These are phyloP conservation scores for Aspergillus saccharolyticus DNA, from an alignment of 495 filamentous ascomycete species.

Conservation along the genomic window DNA sequence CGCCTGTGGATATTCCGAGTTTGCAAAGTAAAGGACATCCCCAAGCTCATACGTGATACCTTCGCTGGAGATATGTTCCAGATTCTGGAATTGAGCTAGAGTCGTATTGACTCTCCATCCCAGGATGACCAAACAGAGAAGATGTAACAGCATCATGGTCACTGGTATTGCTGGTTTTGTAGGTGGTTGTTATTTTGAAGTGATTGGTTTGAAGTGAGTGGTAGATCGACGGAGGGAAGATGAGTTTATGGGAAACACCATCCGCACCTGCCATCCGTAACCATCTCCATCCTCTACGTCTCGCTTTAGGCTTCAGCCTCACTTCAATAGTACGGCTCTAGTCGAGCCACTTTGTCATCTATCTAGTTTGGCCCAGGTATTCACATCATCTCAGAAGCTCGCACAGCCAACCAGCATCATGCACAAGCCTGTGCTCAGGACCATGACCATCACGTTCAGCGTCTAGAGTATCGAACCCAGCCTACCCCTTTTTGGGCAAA, in stretches of 20 bases:
- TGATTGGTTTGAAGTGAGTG: too few relatives aligned
- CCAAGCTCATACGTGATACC: slow-evolving; percentile 1
- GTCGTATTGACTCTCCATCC: too few relatives aligned
- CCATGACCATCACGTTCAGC: neutral
- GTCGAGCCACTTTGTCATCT: neutral
- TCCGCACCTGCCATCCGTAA: neutral
- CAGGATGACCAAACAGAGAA: neutral
- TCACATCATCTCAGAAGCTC: neutral
- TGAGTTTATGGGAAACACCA: neutral
- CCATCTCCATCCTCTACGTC: neutral
- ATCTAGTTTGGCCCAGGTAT: neutral
- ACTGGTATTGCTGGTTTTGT: too few relatives aligned
- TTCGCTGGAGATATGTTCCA: neutral
- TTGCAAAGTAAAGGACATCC: slow-evolving; percentile 8
- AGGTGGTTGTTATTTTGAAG: neutral
- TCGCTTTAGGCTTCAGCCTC: neutral
- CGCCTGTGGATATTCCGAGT: slow-evolving; percentile 1
- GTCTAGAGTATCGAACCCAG: neutral
- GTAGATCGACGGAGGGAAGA: too few relatives aligned
- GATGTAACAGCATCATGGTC: neutral
- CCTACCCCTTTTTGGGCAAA: neutral
- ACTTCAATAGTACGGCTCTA: neutral
- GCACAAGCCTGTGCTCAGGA: neutral
- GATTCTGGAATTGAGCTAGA: neutral
- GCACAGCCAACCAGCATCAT: neutral